Evolutionary conservation across 371 early-diverging fungal species (phyloP).

Genomic region (Funneliformis caledonium): DNA sequence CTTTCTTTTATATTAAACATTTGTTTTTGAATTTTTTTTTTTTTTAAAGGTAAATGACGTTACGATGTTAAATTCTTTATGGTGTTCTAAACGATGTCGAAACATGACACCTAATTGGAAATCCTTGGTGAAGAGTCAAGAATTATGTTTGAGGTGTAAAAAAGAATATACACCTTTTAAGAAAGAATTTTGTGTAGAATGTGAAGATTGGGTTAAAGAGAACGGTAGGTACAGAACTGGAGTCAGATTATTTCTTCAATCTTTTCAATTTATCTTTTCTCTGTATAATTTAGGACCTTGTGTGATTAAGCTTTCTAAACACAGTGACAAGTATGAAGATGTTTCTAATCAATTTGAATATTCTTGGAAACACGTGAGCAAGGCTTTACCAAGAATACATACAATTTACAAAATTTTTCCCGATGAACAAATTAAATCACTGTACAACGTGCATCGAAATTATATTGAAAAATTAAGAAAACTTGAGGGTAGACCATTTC

Average conservation of each 20-base stretch:
- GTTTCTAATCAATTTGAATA: constrained; percentile 29
- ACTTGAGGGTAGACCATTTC: constrained; percentile 16
- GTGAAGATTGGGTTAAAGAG: background rate
- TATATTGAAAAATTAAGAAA: background rate
- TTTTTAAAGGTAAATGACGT: background rate
- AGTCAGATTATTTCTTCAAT: background rate
- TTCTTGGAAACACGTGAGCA: constrained; percentile 28
- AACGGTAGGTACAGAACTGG: background rate
- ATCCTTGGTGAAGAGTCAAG: constrained; percentile 3
- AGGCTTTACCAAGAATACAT: constrained; percentile 3
- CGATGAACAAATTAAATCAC: background rate
- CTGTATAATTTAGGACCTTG: constrained; percentile 17
- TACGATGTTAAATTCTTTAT: constrained; percentile 6
- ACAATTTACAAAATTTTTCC: constrained; percentile 28
- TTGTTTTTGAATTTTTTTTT: background rate
- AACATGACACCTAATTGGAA: constrained; percentile 29
- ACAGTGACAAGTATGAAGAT: constrained; percentile 29
- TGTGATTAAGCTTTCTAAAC: constrained; percentile 12
- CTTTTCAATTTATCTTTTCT: background rate
- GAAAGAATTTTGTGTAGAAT: constrained; percentile 23
- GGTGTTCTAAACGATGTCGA: constrained; percentile 31
- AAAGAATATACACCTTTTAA: background rate
- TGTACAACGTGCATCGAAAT: constrained; percentile 26
- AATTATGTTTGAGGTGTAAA: constrained; percentile 27
- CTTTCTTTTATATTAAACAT: background rate